Conservation (phyloP, 2,329 filamentous ascomycete species). For the Penicillium brevicompactum region DNA sequence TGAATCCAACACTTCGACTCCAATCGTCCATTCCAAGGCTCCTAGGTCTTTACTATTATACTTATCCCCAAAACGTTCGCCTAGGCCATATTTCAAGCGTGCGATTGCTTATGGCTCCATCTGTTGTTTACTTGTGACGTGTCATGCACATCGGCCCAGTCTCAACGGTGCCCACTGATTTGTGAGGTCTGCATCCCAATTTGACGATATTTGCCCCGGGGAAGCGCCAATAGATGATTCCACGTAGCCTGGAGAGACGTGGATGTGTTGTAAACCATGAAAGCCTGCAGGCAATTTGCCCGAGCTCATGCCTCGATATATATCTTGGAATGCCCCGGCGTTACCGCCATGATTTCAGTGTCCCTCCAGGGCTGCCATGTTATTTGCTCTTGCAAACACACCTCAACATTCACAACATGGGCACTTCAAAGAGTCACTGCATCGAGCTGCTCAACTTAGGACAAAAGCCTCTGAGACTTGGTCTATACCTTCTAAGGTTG, state of each 20-base stretch:
- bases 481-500: too few relatives aligned
- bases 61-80: slow-evolving; percentile 1
- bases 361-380: too few relatives aligned
- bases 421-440: too few relatives aligned
- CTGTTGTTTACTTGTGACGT: slow-evolving; percentile 35
- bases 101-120: slow-evolving; percentile 25
- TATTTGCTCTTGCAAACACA: too few relatives aligned
- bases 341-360: background rate
- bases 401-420: too few relatives aligned
- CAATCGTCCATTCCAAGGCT: slow-evolving; percentile 12
- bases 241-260: slow-evolving; percentile 30
- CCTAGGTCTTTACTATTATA: slow-evolving; percentile 7
- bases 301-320: slow-evolving; percentile 11
- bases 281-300: slow-evolving; percentile 7
- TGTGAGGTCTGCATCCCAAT: slow-evolving; percentile 11
- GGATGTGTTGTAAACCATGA: slow-evolving; percentile 12
- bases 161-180: slow-evolving; percentile 21
- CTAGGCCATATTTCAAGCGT: background rate
- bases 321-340: slow-evolving; percentile 1
- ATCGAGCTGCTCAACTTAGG: too few relatives aligned
- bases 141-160: slow-evolving; percentile 32
- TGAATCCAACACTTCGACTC: slow-evolving; percentile 32
- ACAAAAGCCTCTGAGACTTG: too few relatives aligned
- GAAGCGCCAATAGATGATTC: slow-evolving; percentile 24
- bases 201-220: slow-evolving; percentile 19